phyloP scores from a whole-genome alignment of 2,329 filamentous ascomycete species.

The Podosphaera xanthii region DNA sequence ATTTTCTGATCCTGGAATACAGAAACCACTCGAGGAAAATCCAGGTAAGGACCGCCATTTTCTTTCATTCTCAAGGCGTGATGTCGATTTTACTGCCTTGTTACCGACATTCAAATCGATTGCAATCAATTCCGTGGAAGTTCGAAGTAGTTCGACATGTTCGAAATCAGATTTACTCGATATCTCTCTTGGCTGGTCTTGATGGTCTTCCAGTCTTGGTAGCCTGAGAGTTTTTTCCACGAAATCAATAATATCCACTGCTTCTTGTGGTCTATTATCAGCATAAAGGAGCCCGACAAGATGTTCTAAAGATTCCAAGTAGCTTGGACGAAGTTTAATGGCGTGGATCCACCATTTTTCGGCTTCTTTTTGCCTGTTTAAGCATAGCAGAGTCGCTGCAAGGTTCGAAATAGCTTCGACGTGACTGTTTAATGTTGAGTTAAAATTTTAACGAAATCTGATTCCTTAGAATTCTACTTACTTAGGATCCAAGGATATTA shows the following conservation, averaged over 20 bases:
- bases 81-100: not conserved
- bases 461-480: slow-evolving; percentile 16
- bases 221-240: slow-evolving; percentile 52
- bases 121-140: slow-evolving; percentile 11
- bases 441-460: not conserved
- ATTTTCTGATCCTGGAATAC: slow-evolving; percentile 67
- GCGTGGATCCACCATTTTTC: slow-evolving; percentile 67
- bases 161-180: slow-evolving; percentile 25
- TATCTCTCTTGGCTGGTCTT: slow-evolving; percentile 34
- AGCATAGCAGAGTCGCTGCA: slow-evolving; percentile 67
- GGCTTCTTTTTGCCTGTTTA: slow-evolving; percentile 64
- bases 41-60: slow-evolving; percentile 15
- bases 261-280: slow-evolving; percentile 60
- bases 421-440: slow-evolving; percentile 22
- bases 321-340: slow-evolving; percentile 62
- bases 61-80: slow-evolving; percentile 7
- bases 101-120: slow-evolving; percentile 12
- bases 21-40: slow-evolving; percentile 64
- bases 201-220: slow-evolving; percentile 22
- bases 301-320: slow-evolving; percentile 89
- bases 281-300: slow-evolving; percentile 69
- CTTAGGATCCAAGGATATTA: slow-evolving; percentile 31
- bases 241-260: slow-evolving; percentile 66
- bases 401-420: slow-evolving; percentile 88
- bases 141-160: slow-evolving; percentile 9